Evolutionary conservation across 192 early-diverging fungal genomes (phyloP).

Genomic region (Backusella psychrophila): DNA sequence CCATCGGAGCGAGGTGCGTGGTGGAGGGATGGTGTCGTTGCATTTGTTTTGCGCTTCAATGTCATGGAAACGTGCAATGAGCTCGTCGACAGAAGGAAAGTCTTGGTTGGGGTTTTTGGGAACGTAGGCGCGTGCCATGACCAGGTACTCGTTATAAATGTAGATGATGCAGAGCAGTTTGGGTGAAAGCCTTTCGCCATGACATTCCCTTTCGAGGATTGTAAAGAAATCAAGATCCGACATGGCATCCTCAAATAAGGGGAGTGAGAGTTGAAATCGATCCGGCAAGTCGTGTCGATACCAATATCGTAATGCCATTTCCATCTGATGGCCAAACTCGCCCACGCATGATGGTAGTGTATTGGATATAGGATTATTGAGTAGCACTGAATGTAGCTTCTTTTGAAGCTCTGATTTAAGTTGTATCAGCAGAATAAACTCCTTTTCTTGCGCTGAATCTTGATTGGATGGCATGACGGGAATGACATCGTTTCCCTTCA

Average conservation of each 20-base stretch:
- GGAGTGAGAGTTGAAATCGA: neutral
- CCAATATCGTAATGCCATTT: slow-evolving; percentile 14
- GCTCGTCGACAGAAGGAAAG: neutral
- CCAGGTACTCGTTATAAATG: slow-evolving; percentile 9
- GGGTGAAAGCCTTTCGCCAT: neutral
- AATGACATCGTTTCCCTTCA: neutral
- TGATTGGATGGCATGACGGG: neutral
- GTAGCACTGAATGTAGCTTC: neutral
- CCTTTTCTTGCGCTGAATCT: neutral
- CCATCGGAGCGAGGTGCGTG: neutral
- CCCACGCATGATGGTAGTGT: neutral
- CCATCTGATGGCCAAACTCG: slow-evolving; percentile 1
- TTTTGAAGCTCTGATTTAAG: neutral
- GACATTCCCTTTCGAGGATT: neutral
- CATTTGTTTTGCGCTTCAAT: neutral
- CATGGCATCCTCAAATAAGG: slow-evolving; percentile 3
- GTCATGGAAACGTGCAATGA: neutral
- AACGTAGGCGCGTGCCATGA: neutral
- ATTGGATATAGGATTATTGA: neutral
- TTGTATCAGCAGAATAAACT: neutral
- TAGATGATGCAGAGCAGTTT: neutral
- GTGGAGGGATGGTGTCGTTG: neutral
- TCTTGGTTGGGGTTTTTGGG: neutral
- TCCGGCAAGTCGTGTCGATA: neutral
- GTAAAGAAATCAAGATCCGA: slow-evolving; percentile 1